phyloP scores from a whole-genome alignment of 208 protist genomes.

The Leptomonas pyrrhocoris region DNA sequence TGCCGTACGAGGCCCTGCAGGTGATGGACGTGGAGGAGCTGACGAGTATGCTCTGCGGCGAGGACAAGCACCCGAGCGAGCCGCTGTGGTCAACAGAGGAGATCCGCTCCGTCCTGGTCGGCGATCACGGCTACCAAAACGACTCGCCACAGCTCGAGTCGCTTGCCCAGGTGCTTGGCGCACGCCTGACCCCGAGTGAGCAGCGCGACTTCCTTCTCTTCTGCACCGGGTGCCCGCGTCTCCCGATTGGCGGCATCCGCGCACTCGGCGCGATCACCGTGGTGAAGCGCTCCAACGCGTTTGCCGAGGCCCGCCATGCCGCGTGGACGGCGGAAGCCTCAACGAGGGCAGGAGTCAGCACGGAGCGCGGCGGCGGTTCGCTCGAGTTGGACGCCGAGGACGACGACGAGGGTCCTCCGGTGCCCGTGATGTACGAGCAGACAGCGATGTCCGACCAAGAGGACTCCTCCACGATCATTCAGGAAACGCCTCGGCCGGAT shows the following conservation, averaged over 20 bases:
- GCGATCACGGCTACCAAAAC: conserved; percentile 89
- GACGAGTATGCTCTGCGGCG: conserved; percentile 68
- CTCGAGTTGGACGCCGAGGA: conserved; percentile 27
- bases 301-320: conserved; percentile 32
- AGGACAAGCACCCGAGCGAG: conserved; percentile 36
- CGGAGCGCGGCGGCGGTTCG: conserved; percentile 6
- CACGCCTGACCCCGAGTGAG: conserved; percentile 73
- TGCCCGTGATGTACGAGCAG: conserved; percentile 12
- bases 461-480: conserved; percentile 13
- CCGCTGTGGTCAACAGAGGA: conserved; percentile 84
- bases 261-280: conserved; percentile 90
- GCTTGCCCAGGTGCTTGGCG: conserved; percentile 70
- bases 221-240: conserved; percentile 86
- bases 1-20: conserved; percentile 69
- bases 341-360: not conserved
- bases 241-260: conserved; percentile 84
- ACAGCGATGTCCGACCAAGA: conserved; percentile 22
- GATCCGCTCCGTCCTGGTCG: conserved; percentile 79
- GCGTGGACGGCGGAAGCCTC: conserved; percentile 21
- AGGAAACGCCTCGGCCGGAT: conserved; percentile 13
- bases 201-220: conserved; percentile 90
- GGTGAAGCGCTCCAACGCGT: conserved; percentile 74
- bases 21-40: conserved; percentile 66
- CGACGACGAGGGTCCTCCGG: conserved; percentile 19
- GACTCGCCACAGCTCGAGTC: conserved; percentile 80